Evolutionary conservation across 371 early-diverging fungal genomes (phyloP), one percentile per base, ranked within the genome.

Genomic region (Smittium mucronatum): DNA sequence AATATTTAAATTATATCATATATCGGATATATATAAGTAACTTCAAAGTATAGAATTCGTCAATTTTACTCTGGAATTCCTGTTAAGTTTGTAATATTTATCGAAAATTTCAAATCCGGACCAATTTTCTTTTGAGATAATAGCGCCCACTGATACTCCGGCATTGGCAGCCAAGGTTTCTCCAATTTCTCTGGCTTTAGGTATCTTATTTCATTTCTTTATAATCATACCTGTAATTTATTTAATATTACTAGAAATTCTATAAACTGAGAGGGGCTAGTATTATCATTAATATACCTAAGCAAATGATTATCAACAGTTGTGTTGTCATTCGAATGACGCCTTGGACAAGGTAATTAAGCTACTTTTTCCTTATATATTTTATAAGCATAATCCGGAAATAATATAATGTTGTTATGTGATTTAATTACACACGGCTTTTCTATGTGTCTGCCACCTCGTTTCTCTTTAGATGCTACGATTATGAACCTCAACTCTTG

Each of bases 131-230:
- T 61, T 5, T 11, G 28, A 11, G 5, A 61, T n/a, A 11, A 61
- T 61, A 28, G 28, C n/a, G 16, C n/a, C 28, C n/a, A 16, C 5
- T 15, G 30, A 30, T 11, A 30, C 32, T 30, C 63, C 63, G 5
- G 63, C 5, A 30, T 32, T 28, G 16, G 32, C 28, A 15, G 63
- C 63, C 5, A 61, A 5, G 5, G 28, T 30, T 28, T 5, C 63
- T 30, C 63, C 63, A 28, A 30, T 28, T 61, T 5, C 63, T 61
- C 63, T 30, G 28, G 63, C 63, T 61, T 61, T 61, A 33, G 32
- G 28, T 5, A 30, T 61, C n/a, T 5, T 61, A 30, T 28, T 61
- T 61, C n/a, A 5, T 30, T 5, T 5, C 21, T 21, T 47, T 47
- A 11, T 47, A 47, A 47, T 47, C 47, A 47, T 5, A 11, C 16